These are phyloP conservation scores for Cruciata laevipes DNA, from an alignment of 257 asterid species.

Conservation along the genomic window DNA sequence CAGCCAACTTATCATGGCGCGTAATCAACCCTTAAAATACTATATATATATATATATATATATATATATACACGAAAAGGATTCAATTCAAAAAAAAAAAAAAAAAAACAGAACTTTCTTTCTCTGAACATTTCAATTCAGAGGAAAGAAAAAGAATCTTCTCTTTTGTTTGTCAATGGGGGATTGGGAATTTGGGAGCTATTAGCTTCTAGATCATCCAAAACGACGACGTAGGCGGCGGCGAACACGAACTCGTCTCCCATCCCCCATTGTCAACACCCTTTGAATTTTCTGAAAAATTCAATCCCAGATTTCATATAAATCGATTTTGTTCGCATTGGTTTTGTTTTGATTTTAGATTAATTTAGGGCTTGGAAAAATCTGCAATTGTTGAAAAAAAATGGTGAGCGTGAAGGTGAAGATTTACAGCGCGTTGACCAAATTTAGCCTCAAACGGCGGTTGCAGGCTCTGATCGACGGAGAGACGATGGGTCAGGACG, in stretches of 20 bases:
- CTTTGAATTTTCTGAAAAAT: too few species aligned
- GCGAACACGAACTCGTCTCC: neutral
- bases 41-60: neutral
- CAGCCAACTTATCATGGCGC: neutral
- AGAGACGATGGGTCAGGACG: conserved; percentile 16
- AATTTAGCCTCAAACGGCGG: conserved; percentile 62
- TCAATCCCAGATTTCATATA: neutral
- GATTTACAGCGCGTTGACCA: conserved; percentile 54
- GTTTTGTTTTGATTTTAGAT: neutral
- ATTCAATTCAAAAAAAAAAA: neutral
- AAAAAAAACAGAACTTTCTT: neutral
- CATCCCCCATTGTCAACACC: neutral
- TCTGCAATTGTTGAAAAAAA: neutral
- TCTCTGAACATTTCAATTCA: neutral
- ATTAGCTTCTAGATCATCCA: conserved; percentile 2
- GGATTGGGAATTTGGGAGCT: neutral
- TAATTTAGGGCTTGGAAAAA: too few species aligned
- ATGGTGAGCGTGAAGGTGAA: conserved; percentile 72
- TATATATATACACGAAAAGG: neutral
- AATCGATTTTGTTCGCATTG: neutral
- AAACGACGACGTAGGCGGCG: neutral
- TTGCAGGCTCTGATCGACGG: conserved; percentile 42
- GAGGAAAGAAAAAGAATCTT: neutral
- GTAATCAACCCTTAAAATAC: neutral
- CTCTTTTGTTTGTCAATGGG: conserved; percentile 6